These are phyloP conservation scores for Suaeda aralocaspica DNA, from an alignment of 148 eudicot species.

Conservation along the genomic window DNA sequence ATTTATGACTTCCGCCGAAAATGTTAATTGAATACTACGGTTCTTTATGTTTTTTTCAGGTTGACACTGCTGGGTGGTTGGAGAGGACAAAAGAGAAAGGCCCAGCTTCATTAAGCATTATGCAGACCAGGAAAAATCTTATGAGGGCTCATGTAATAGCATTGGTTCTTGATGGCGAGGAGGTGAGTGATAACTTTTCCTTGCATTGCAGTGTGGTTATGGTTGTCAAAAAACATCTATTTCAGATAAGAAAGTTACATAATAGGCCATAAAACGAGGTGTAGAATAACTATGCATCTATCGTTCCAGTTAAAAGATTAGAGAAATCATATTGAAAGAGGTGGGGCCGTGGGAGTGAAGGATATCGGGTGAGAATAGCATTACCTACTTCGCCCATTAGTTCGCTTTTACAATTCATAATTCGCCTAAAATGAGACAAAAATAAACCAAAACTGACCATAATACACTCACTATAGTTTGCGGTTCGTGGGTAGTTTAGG, in stretches of 20 bases:
- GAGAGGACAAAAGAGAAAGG: slow-evolving; percentile 91
- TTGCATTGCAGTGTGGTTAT: background rate
- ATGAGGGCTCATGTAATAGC: slow-evolving; percentile 97
- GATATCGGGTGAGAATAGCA: too few relatives aligned
- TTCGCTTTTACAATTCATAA: too few relatives aligned
- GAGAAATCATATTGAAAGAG: too few relatives aligned
- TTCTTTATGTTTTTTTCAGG: slow-evolving; percentile 40
- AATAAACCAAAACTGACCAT: too few relatives aligned
- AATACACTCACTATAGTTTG: too few relatives aligned
- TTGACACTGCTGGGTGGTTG: slow-evolving; percentile 99
- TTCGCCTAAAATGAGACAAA: too few relatives aligned
- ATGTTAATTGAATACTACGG: background rate
- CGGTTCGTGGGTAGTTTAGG: too few relatives aligned
- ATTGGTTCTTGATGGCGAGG: slow-evolving; percentile 93
- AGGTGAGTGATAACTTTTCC: slow-evolving; percentile 41
- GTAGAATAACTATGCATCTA: background rate
- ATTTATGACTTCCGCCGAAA: background rate
- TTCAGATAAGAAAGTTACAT: background rate
- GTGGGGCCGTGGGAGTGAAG: too few relatives aligned
- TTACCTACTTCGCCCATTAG: too few relatives aligned
- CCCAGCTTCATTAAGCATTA: slow-evolving; percentile 79
- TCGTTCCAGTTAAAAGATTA: too few relatives aligned
- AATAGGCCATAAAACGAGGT: background rate
- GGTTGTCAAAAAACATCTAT: background rate
- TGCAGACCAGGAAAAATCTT: slow-evolving; percentile 95